Conservation (phyloP, 2,329 filamentous ascomycete species). For the Aspergillus pseudotamarii region DNA sequence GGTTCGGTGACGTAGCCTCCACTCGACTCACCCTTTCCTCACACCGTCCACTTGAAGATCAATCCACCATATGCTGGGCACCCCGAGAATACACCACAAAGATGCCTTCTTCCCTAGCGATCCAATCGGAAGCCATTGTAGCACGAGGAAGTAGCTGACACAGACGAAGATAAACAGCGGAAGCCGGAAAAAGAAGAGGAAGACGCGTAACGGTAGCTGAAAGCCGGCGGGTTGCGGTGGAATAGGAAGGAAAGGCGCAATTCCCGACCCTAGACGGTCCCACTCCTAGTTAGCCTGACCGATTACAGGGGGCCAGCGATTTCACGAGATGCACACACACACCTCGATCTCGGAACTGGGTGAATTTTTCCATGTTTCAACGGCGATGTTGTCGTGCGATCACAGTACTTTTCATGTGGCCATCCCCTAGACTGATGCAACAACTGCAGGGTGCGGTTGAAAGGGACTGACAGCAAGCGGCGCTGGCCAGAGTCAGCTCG, state of each 20-base stretch:
- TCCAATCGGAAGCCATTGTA: conserved; percentile 79
- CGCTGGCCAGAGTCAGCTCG: not conserved
- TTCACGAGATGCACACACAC: conserved; percentile 48
- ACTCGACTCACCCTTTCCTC: conserved; percentile 70
- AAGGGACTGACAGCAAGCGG: not conserved
- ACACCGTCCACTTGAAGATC: conserved; percentile 98
- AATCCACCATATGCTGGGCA: conserved; percentile 96
- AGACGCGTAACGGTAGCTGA: conserved; percentile 65
- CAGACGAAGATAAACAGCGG: conserved; percentile 73
- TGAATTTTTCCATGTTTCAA: conserved; percentile 83
- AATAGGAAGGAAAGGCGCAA: conserved; percentile 91
- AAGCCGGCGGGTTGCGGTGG: conserved; percentile 65
- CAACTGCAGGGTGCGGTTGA: not conserved
- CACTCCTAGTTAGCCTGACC: conserved; percentile 3
- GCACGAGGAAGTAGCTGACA: conserved; percentile 73
- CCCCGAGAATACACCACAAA: conserved; percentile 82
- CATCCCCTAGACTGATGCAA: conserved; percentile 5
- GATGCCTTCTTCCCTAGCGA: conserved; percentile 75
- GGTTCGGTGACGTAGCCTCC: not conserved
- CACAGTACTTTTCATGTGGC: conserved; percentile 7
- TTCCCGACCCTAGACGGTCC: conserved; percentile 73
- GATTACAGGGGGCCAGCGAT: not conserved
- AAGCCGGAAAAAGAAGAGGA: conserved; percentile 79
- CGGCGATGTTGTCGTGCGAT: conserved; percentile 1
- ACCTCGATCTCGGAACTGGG: conserved; percentile 90